phyloP scores from a whole-genome alignment of 1,284 basidiomycete species.

The Cutaneotrichosporon curvatum region DNA sequence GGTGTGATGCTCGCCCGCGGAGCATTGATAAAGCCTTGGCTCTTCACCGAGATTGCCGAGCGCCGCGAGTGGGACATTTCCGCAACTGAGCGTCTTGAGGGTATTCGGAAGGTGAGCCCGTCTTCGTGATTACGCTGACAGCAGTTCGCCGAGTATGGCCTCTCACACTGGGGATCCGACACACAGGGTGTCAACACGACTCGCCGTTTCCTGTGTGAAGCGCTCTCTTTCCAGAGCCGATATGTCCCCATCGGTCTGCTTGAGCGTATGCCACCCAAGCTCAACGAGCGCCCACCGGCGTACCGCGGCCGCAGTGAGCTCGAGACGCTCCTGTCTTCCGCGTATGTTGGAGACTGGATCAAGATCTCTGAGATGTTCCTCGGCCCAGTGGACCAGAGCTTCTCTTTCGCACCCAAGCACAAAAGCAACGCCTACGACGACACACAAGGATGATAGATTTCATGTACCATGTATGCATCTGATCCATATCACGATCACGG shows the following conservation, averaged over 20 bases:
- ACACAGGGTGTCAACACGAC: slow-evolving; percentile 85
- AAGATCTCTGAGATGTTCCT: slow-evolving; percentile 92
- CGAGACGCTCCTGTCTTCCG: slow-evolving; percentile 76
- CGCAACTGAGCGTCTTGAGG: slow-evolving; percentile 78
- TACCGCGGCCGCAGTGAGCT: slow-evolving; percentile 81
- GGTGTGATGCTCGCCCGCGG: slow-evolving; percentile 93
- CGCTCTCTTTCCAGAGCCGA: slow-evolving; percentile 88
- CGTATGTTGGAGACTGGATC: slow-evolving; percentile 84
- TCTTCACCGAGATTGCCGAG: slow-evolving; percentile 94
- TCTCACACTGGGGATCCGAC: slow-evolving; percentile 74
- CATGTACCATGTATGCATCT: neutral
- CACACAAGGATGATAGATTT: slow-evolving; percentile 38
- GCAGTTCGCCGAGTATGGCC: slow-evolving; percentile 72
- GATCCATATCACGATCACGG: no score
- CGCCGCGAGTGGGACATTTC: slow-evolving; percentile 90
- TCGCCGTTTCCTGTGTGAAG: slow-evolving; percentile 87
- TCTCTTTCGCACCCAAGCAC: slow-evolving; percentile 66
- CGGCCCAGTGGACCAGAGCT: slow-evolving; percentile 60
- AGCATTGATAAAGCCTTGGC: slow-evolving; percentile 91
- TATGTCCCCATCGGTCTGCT: slow-evolving; percentile 90
- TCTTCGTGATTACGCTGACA: no score
- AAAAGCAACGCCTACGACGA: slow-evolving; percentile 64
- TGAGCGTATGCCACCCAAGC: slow-evolving; percentile 69
- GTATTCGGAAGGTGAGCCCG: slow-evolving; percentile 69
- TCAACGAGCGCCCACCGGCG: slow-evolving; percentile 85